Conservation (phyloP, 257 asterid genomes). For the Paulownia fortunei region DNA sequence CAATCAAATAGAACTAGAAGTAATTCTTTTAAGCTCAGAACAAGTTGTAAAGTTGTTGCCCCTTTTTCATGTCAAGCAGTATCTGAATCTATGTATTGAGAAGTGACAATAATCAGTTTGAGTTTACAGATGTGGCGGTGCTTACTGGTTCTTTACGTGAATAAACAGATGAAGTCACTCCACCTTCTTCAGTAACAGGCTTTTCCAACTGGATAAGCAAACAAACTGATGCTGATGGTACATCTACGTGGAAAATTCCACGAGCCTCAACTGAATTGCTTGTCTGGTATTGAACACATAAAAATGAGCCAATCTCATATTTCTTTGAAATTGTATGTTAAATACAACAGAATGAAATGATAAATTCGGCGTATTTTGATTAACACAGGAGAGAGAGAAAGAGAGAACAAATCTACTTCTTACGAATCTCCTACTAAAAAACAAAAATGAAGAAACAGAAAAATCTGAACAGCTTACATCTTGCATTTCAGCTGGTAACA, state of each 20-base stretch:
- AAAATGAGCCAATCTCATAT: constrained; percentile 24
- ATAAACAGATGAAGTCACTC: constrained; percentile 96
- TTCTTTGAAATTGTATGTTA: neutral
- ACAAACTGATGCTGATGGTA: constrained; percentile 96
- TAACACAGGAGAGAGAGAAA: neutral
- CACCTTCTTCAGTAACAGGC: constrained; percentile 99
- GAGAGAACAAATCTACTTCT: constrained; percentile 15
- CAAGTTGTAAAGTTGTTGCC: neutral
- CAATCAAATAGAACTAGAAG: constrained; percentile 13
- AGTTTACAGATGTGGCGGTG: constrained; percentile 25
- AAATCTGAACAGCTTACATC: constrained; percentile 66
- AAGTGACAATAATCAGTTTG: constrained; percentile 27
- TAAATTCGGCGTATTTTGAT: neutral
- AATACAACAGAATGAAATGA: constrained; percentile 19
- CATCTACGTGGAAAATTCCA: constrained; percentile 88
- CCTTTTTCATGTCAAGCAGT: constrained; percentile 2
- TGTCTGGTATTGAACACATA: constrained; percentile 53
- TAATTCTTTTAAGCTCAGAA: constrained; percentile 12
- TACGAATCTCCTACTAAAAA: neutral
- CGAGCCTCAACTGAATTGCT: constrained; percentile 68
- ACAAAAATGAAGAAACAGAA: constrained; percentile 19
- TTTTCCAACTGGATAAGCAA: constrained; percentile 95
- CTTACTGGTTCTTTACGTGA: constrained; percentile 99
- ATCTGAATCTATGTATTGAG: constrained; percentile 5
- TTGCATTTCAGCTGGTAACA: constrained; percentile 71